phyloP scores from a whole-genome alignment of 2,329 filamentous ascomycete genomes.

The Verticillium dahliae region DNA sequence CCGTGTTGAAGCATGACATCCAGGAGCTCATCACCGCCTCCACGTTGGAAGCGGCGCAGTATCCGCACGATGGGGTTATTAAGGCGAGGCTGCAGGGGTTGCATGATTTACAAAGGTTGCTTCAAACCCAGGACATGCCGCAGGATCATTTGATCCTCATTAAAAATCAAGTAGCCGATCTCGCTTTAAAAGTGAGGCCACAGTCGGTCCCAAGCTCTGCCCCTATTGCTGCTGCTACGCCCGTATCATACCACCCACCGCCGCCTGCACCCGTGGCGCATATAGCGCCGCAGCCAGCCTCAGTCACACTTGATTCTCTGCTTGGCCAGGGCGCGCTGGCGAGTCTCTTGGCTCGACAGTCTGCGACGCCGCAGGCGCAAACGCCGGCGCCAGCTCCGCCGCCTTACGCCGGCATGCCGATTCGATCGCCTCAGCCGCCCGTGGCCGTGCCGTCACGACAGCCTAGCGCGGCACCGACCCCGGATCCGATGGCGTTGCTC shows the following conservation, averaged over 20 bases:
- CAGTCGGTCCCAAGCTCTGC: slow-evolving; percentile 32
- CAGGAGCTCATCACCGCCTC: slow-evolving; percentile 68
- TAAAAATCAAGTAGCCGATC: slow-evolving; percentile 74
- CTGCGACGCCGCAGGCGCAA: slow-evolving; percentile 43
- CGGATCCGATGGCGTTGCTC: slow-evolving; percentile 54
- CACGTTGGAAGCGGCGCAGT: slow-evolving; percentile 67
- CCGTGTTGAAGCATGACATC: slow-evolving; percentile 77
- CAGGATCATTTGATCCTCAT: slow-evolving; percentile 78
- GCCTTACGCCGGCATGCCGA: slow-evolving; percentile 19
- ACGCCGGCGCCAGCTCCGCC: slow-evolving; percentile 26
- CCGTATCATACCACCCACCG: slow-evolving; percentile 24
- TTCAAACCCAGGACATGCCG: slow-evolving; percentile 71
- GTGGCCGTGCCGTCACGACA: slow-evolving; percentile 31
- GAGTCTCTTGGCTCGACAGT: slow-evolving; percentile 48
- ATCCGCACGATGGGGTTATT: slow-evolving; percentile 68
- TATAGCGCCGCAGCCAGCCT: slow-evolving; percentile 17
- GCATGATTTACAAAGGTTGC: slow-evolving; percentile 73
- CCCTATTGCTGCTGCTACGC: slow-evolving; percentile 33
- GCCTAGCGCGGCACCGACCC: slow-evolving; percentile 24
- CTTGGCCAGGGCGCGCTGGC: slow-evolving; percentile 55
- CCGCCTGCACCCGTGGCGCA: slow-evolving; percentile 25
- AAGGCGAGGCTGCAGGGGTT: slow-evolving; percentile 79
- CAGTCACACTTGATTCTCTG: slow-evolving; percentile 50
- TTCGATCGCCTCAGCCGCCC: slow-evolving; percentile 43
- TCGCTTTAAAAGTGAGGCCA: slow-evolving; percentile 59